Evolutionary conservation across 345 rosid species (phyloP).

Genomic region (Citrus cavaleriei): DNA sequence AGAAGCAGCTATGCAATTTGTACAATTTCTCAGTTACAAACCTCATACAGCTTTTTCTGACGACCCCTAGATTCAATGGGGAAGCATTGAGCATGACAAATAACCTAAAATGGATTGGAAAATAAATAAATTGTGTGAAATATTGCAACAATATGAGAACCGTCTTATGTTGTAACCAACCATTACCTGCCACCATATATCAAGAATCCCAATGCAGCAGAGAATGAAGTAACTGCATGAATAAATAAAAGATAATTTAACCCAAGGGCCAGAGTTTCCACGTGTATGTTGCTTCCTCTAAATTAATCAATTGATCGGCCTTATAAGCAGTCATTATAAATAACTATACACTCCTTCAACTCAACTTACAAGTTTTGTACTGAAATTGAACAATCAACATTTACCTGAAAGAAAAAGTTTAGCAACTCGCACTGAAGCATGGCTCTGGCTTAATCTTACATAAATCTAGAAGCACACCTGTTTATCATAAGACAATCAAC

Average conservation of each 20-base stretch:
- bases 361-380: not conserved
- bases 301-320: not conserved
- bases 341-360: not conserved
- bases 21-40: conserved; percentile 12
- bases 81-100: conserved; percentile 73
- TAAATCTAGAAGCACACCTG: conserved; percentile 51
- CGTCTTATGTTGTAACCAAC: not conserved
- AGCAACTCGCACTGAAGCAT: conserved; percentile 26
- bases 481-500: not conserved
- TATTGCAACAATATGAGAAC: not conserved
- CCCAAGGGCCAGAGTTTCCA: not conserved
- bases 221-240: conserved; percentile 57
- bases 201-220: conserved; percentile 70
- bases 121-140: not conserved
- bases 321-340: not conserved
- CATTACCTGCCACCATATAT: conserved; percentile 79
- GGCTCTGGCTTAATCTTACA: conserved; percentile 26
- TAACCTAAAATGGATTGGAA: conserved; percentile 33
- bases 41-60: conserved; percentile 85
- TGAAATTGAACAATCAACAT: not conserved
- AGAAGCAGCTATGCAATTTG: not conserved
- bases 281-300: not conserved
- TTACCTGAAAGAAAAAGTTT: conserved; percentile 49
- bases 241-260: not conserved
- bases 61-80: conserved; percentile 91